Evolutionary conservation across 2,329 filamentous ascomycete genomes (phyloP).

Genomic region (Pseudogymnoascus sp.): DNA sequence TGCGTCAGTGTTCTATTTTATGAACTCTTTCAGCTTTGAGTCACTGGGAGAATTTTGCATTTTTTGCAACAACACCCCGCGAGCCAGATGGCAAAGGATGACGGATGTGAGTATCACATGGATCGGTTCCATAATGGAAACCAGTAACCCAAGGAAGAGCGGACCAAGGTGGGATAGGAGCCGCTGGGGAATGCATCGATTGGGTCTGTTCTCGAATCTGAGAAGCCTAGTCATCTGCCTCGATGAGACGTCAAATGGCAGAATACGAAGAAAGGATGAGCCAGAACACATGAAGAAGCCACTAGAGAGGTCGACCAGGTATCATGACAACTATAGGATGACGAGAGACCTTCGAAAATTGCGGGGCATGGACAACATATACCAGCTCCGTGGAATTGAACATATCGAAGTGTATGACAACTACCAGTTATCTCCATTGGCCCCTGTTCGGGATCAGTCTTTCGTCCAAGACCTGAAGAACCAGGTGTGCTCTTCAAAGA

Average conservation of each 20-base stretch:
- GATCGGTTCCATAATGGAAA: not conserved
- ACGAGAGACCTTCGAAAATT: not conserved
- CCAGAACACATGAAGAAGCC: not conserved
- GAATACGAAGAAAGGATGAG: not conserved
- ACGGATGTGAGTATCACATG: not conserved
- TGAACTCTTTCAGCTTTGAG: not conserved
- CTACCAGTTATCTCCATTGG: not conserved
- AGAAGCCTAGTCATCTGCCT: not conserved
- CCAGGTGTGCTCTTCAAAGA: not conserved
- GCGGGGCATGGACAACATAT: not conserved
- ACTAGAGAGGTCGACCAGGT: not conserved
- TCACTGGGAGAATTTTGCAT: not conserved
- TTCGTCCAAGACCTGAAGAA: not conserved
- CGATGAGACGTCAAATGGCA: not conserved
- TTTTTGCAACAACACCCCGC: not conserved
- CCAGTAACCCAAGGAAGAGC: not conserved
- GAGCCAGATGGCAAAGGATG: not conserved
- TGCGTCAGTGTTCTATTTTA: not conserved
- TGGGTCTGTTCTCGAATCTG: not conserved
- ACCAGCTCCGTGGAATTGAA: not conserved
- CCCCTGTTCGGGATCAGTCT: not conserved
- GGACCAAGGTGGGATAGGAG: not conserved
- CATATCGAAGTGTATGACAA: not conserved
- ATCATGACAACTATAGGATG: not conserved
- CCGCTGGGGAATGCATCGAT: not conserved